Conservation (phyloP, 345 rosid species). For the Ceriops tagal region DNA sequence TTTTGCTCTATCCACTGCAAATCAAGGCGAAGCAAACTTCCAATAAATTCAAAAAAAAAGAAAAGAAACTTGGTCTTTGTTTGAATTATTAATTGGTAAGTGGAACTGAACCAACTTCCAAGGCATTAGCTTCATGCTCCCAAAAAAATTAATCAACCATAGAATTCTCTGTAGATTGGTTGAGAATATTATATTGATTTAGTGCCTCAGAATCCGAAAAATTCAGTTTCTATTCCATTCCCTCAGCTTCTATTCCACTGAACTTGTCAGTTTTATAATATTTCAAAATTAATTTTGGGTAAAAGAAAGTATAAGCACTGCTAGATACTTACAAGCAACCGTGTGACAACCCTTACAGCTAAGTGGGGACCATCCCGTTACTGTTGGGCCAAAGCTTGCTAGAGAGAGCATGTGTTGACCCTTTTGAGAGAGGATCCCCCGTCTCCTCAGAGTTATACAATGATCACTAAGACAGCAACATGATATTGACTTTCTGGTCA, state of each 20-base stretch:
- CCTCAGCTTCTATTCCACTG: constrained; percentile 94
- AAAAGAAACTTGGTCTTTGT: constrained; percentile 7
- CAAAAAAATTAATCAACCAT: constrained; percentile 24
- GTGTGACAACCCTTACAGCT: neutral
- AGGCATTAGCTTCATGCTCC: constrained; percentile 24
- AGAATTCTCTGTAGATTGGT: constrained; percentile 20
- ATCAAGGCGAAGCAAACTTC: constrained; percentile 36
- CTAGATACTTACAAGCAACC: neutral
- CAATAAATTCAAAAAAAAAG: neutral
- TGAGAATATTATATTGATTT: constrained; percentile 33
- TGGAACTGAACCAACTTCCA: constrained; percentile 52
- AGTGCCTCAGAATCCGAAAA: constrained; percentile 45
- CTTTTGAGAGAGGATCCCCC: neutral
- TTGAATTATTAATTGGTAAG: constrained; percentile 33
- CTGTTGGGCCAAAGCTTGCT: neutral
- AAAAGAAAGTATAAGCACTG: neutral
- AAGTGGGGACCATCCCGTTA: constrained; percentile 19
- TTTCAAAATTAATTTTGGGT: neutral
- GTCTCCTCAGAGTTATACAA: neutral
- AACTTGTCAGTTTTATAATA: constrained; percentile 41
- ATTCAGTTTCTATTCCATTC: constrained; percentile 95
- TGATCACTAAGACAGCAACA: neutral
- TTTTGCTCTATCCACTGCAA: constrained; percentile 19
- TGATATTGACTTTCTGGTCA: neutral
- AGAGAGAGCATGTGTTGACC: neutral